phyloP scores from a whole-genome alignment of 2,329 filamentous ascomycete species.

The Pseudocercospora musae region DNA sequence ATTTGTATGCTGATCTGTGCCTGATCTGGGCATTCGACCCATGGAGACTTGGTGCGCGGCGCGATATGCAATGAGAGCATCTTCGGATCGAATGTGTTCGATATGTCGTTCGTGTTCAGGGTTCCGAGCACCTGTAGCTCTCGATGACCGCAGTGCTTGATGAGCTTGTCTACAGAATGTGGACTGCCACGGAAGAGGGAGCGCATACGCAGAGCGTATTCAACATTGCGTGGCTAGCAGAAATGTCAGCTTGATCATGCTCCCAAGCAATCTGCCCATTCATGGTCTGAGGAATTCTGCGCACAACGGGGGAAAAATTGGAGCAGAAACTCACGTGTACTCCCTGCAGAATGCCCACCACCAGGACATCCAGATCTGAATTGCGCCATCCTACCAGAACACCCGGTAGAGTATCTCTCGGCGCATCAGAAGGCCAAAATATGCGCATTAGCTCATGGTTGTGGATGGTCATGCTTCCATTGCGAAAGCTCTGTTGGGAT shows the following conservation, averaged over 20 bases:
- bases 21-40: slow-evolving; percentile 64
- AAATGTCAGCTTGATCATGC: slow-evolving; percentile 14
- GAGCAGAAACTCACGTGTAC: slow-evolving; percentile 63
- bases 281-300: too few species aligned
- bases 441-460: slow-evolving; percentile 88
- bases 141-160: slow-evolving; percentile 76
- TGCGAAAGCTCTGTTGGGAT: slow-evolving; percentile 27
- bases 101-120: slow-evolving; percentile 61
- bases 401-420: slow-evolving; percentile 67
- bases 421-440: slow-evolving; percentile 90
- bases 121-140: slow-evolving; percentile 83
- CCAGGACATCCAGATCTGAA: slow-evolving; percentile 83
- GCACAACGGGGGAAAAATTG: too few species aligned
- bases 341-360: slow-evolving; percentile 83
- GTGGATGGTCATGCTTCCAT: slow-evolving; percentile 62
- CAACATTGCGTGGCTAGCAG: slow-evolving; percentile 69
- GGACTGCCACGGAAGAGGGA: slow-evolving; percentile 79
- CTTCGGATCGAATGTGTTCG: slow-evolving; percentile 59
- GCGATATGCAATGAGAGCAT: slow-evolving; percentile 62
- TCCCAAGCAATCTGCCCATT: too few species aligned
- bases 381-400: slow-evolving; percentile 96
- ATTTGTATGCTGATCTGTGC: slow-evolving; percentile 75
- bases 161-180: slow-evolving; percentile 75
- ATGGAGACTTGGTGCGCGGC: slow-evolving; percentile 57
- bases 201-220: slow-evolving; percentile 79